Base-by-base conservation (phyloP, 2,329 filamentous ascomycete species). In the Fusarium sp. region DNA sequence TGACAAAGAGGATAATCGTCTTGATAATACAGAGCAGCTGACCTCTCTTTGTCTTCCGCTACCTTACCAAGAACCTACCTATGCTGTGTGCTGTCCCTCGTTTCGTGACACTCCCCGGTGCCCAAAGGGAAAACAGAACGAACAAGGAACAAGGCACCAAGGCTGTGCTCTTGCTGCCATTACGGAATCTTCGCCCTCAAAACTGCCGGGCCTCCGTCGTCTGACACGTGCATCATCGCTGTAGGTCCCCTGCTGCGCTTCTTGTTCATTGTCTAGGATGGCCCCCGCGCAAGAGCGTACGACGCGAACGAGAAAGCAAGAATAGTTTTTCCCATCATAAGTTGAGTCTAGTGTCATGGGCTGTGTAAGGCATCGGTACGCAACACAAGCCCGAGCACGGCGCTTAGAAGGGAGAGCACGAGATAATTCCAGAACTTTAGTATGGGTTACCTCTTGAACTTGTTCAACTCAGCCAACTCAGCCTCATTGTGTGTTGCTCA, bases 171-270 rank as follows among this genome's bases (percentile, higher is more conserved):
- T 36, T n/a, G 42, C 29, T 42, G 22, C 61, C 35, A 59, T 59
- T 51, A 24, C 53, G 53, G 40, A n/a, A 38, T 61, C 60, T 38
- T 64, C 55, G 22, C 59, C 66, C 60, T 62, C 65, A 55, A 56
- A 56, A 68, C 65, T 71, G 57, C 72, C 62, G 63, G 63, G 77
- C 78, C 72, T 70, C 76, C 62, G 71, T 77, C 68, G 78, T 71
- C 75, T 80, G 79, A 81, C 80, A 81, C 79, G 79, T 81, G 79
- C 80, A 75, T 78, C 77, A 56, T 62, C 64, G 65, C 46, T 67
- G 71, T 75, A 72, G 71, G 73, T 69, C 67, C 42, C 66, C 64
- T 49, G 44, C 44, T 49, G 49, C 31, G 31, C 17, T 64, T 55
- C 53, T 51, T 59, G 33, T 36, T 44, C 20, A 22, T 24, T 46